phyloP scores from a whole-genome alignment of 1,284 basidiomycete species.

The Rugosomyces carneus region DNA sequence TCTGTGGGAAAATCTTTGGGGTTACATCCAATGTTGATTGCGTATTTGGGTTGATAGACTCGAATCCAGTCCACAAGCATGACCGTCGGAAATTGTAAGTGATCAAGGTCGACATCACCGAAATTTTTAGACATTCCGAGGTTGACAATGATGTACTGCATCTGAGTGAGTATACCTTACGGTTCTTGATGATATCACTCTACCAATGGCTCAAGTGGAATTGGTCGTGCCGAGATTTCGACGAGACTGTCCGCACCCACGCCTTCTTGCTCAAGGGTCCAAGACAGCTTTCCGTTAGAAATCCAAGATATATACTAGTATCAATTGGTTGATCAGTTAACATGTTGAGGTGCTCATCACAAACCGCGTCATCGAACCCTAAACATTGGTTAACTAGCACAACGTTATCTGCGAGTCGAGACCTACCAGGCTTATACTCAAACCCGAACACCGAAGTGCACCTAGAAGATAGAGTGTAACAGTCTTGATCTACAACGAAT shows the following conservation, averaged over 20 bases:
- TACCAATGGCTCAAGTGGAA: constrained; percentile 85
- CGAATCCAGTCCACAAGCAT: constrained; percentile 83
- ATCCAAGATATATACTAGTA: constrained; percentile 79
- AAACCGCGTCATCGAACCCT: constrained; percentile 42
- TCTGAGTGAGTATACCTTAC: constrained; percentile 3
- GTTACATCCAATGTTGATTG: constrained; percentile 79
- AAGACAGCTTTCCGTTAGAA: constrained; percentile 55
- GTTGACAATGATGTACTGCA: constrained; percentile 72
- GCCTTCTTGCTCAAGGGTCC: constrained; percentile 72
- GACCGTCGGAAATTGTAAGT: constrained; percentile 61
- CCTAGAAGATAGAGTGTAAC: constrained; percentile 40
- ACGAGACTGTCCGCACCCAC: constrained; percentile 61
- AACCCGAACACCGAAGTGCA: constrained; percentile 38
- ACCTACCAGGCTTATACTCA: constrained; percentile 44
- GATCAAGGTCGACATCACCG: constrained; percentile 57
- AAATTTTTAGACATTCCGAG: constrained; percentile 82
- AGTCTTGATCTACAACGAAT: constrained; percentile 35
- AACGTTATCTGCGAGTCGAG: background rate
- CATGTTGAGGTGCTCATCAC: constrained; percentile 12
- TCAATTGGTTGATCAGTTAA: background rate
- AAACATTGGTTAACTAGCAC: background rate
- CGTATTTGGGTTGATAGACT: constrained; percentile 67
- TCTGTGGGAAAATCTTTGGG: constrained; percentile 73
- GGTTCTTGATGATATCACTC: constrained; percentile 9
- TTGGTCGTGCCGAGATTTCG: constrained; percentile 66